Base-by-base conservation (phyloP, 129 eudicot species). In the sunflower (Helianthus annuus) region DNA sequence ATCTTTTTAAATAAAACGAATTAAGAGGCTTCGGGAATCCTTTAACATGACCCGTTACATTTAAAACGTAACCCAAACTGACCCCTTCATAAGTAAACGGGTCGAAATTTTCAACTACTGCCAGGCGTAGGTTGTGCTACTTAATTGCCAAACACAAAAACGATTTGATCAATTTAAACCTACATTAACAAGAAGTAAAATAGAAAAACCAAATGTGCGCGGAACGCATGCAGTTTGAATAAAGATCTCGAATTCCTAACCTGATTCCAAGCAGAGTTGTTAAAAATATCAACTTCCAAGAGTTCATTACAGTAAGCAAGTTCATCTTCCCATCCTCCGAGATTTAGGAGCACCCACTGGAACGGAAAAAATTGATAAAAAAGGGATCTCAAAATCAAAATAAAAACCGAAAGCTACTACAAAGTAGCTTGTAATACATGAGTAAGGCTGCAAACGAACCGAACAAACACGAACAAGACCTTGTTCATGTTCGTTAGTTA, bases 181-280 rank as follows among this genome's bases (percentile, higher is more conserved):
- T n/a, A 58, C 32, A 44, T 45, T 46, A 72, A 72, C 34, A 72
- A 27, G 22, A 27, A 7, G 46, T 44, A 59, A 65, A 2, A 7
- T 2, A 17, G 2, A 11, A 45, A 69, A 24, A 62, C 16, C 13
- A n/a, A 19, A 6, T 13, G 36, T 38, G 16, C 51, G 16, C 11
- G 14, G 14, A 49, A 69, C 39, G 57, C 71, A 77, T 69, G 29
- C 48, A 53, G 6, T 38, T 38, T 6, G 39, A 34, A 70, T 8
- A 71, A 52, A 52, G 45, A 78, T 52, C 15, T 40, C 4, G 12
- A 10, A 36, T 58, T 29, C 5, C 48, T 11, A 80, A 95, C 99
- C 97, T 95, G 99, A 88, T 95, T 95, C 99, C 99, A 95, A 75
- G 97, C 99, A 78, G 99, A 95, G 72, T 95, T 95, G 64, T 95